Conservation (phyloP, 2,329 filamentous ascomycete species). For the Nothophaeocryptopus gaeumannii region DNA sequence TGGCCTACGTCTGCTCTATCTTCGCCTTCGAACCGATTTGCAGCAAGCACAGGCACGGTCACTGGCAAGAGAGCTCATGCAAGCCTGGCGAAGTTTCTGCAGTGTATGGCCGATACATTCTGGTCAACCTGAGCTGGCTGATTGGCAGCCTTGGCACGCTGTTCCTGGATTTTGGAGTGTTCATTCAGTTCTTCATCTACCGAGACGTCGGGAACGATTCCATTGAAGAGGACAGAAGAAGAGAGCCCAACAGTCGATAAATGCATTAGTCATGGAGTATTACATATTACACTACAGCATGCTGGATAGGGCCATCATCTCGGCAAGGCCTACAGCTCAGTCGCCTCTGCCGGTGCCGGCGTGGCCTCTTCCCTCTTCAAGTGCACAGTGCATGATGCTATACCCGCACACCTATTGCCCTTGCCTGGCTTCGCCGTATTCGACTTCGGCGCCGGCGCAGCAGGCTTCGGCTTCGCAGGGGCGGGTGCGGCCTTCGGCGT, state of each 20-base stretch:
- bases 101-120: slow-evolving; percentile 77
- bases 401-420: too few species aligned
- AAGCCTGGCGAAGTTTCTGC: slow-evolving; percentile 60
- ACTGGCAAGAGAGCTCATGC: slow-evolving; percentile 51
- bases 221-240: slow-evolving; percentile 29
- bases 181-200: slow-evolving; percentile 90
- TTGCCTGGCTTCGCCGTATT: too few species aligned
- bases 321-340: too few species aligned
- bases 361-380: too few species aligned
- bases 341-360: too few species aligned
- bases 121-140: slow-evolving; percentile 89
- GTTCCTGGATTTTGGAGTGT: slow-evolving; percentile 79
- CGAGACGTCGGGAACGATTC: slow-evolving; percentile 39
- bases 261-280: neutral
- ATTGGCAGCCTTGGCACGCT: slow-evolving; percentile 85
- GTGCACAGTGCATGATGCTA: too few species aligned
- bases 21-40: slow-evolving; percentile 83
- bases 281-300: too few species aligned
- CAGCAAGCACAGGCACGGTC: slow-evolving; percentile 33
- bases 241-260: slow-evolving; percentile 27
- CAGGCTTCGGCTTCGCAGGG: neutral
- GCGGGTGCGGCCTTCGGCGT: too few species aligned
- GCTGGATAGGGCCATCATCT: too few species aligned
- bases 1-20: slow-evolving; percentile 90
- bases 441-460: too few species aligned